Conservation (phyloP, 768 basidiomycete genomes). For the Daedaleopsis sinensis region DNA sequence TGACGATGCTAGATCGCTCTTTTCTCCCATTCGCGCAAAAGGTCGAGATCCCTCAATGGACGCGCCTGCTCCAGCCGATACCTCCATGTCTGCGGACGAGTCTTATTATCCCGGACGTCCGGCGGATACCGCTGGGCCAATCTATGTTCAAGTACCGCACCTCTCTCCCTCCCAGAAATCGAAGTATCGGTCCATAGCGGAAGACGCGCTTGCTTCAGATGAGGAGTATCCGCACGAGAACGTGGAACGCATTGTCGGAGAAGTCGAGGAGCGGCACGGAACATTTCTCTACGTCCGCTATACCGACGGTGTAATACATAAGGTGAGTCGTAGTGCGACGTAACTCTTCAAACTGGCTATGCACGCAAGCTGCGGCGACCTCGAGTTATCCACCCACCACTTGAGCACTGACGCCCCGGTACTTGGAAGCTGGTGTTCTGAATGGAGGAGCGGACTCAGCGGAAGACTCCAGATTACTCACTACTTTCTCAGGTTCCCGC, state of each 20-base stretch:
- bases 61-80: slow-evolving; percentile 3
- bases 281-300: slow-evolving; percentile 65
- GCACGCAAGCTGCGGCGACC: no score
- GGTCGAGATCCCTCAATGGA: slow-evolving; percentile 12
- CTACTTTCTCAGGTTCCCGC: slow-evolving; percentile 18
- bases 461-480: not conserved
- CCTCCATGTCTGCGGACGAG: slow-evolving; percentile 3
- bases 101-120: not conserved
- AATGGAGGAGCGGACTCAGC: no score
- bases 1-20: slow-evolving; percentile 1
- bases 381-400: not conserved
- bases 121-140: not conserved
- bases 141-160: slow-evolving; percentile 7
- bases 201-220: slow-evolving; percentile 15
- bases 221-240: slow-evolving; percentile 18
- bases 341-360: no score
- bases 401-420: no score
- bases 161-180: slow-evolving; percentile 6
- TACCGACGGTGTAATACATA: slow-evolving; percentile 57
- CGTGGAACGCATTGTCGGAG: slow-evolving; percentile 53
- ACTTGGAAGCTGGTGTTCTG: not conserved
- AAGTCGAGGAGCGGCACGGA: slow-evolving; percentile 43
- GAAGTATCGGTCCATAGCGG: slow-evolving; percentile 11
- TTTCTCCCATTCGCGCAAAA: not conserved
- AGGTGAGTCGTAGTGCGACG: slow-evolving; percentile 41